Evolutionary conservation across 441 rosid species (phyloP), one percentile per base, ranked within the genome.

Genomic region (Pelargonium fulgidum): DNA sequence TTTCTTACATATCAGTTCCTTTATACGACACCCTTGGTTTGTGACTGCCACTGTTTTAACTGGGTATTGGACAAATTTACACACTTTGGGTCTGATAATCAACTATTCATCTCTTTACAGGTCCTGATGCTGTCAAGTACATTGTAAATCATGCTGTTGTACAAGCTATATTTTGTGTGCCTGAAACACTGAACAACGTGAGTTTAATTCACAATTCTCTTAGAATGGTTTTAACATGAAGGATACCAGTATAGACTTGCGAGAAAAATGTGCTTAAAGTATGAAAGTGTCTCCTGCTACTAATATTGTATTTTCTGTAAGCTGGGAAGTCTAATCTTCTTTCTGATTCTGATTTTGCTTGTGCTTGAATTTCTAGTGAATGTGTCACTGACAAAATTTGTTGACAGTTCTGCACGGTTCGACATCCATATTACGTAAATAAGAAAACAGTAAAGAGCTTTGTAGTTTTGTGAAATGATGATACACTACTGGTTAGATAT

Each of bases 21-120:
- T 81, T 95, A 77, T 95, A 92, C 70, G 99, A 95, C 85, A 95
- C 98, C 59, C 96, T 92, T 74, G 99, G 99, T 90, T 61, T 52
- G 87, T 76, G 11, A 68, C 61, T 73, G 56, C 24, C 22, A 26
- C 4, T 59, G 13, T 47, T 71, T 72, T 64, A 6, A n/a, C 75
- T 80, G 66, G 54, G 67, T 42, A 26, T 54, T 62, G 70, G 64
- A 39, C 45, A 42, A 17, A 42, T 44, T 63, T 26, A 12, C 4
- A 33, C 47, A 14, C 14, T 63, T 69, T 68, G 50, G 70, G 65
- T 6, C 44, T 78, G 66, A 64, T 45, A 70, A 14, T 70, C 20
- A 36, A 67, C 3, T 6, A 47, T 54, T 64, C 20, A 58, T 75
- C 59, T 64, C 69, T 77, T 54, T 83, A 73, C 89, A 95, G 99